These are phyloP conservation scores for Gremmenia infestans DNA, from an alignment of 2,329 filamentous ascomycete species.

Conservation along the genomic window DNA sequence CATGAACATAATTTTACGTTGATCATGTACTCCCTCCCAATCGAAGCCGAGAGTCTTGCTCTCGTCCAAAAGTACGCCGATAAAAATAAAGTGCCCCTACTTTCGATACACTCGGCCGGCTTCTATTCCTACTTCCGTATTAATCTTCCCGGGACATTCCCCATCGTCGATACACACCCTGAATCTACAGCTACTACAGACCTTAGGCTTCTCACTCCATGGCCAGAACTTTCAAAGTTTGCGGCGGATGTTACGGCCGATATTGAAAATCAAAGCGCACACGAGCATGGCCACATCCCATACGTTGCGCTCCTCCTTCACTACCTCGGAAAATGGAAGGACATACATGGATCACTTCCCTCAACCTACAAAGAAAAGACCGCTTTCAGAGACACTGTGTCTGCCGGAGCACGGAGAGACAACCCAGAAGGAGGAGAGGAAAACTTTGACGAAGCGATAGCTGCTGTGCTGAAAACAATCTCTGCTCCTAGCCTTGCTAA, in stretches of 20 bases:
- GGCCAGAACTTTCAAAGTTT: slow-evolving; percentile 73
- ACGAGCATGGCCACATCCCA: slow-evolving; percentile 88
- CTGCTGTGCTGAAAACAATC: slow-evolving; percentile 84
- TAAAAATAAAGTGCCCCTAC: slow-evolving; percentile 62
- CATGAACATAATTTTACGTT: slow-evolving; percentile 48
- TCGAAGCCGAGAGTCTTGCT: slow-evolving; percentile 46
- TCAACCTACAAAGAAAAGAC: slow-evolving; percentile 79
- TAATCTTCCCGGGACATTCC: slow-evolving; percentile 71
- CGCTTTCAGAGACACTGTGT: slow-evolving; percentile 69
- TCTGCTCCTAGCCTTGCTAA: slow-evolving; percentile 62
- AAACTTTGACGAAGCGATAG: slow-evolving; percentile 90
- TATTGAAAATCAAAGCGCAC: slow-evolving; percentile 65
- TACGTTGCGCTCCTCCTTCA: slow-evolving; percentile 79
- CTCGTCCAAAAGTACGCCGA: slow-evolving; percentile 45
- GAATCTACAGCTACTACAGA: slow-evolving; percentile 81
- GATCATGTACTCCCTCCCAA: slow-evolving; percentile 56
- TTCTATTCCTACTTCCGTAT: slow-evolving; percentile 91
- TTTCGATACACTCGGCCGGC: slow-evolving; percentile 83
- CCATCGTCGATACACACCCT: slow-evolving; percentile 93
- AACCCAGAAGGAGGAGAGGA: slow-evolving; percentile 87
- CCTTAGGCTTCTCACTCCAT: slow-evolving; percentile 76
- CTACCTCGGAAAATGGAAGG: slow-evolving; percentile 77
- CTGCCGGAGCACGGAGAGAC: slow-evolving; percentile 60
- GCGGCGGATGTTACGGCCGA: slow-evolving; percentile 60
- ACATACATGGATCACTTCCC: slow-evolving; percentile 64